These are phyloP conservation scores for Przewalskia tangutica DNA, from an alignment of 257 asterid genomes.

Conservation along the genomic window DNA sequence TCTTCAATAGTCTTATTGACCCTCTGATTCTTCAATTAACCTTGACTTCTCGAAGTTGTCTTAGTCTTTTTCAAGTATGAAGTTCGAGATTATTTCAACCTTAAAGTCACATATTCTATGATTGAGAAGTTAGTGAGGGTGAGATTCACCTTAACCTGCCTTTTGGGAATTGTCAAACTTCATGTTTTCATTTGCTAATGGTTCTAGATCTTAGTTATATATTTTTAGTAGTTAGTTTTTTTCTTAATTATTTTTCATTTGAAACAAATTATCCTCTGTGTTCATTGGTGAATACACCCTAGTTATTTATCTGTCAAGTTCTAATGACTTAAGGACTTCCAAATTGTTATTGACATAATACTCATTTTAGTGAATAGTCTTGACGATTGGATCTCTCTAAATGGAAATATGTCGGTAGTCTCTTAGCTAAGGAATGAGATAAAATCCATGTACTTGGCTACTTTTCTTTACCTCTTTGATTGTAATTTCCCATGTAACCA, in stretches of 20 bases:
- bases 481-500: not conserved
- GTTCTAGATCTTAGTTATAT: not conserved
- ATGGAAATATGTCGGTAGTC: too few species aligned
- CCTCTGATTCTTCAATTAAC: not conserved
- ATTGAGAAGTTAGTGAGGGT: not conserved
- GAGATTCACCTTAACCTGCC: not conserved
- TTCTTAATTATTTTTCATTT: not conserved
- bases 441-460: too few species aligned
- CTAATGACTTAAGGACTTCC: not conserved
- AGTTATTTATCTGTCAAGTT: not conserved
- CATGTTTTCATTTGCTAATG: not conserved
- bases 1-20: not conserved
- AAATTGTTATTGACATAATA: not conserved
- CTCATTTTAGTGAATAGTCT: not conserved
- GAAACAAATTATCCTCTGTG: not conserved
- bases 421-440: too few species aligned
- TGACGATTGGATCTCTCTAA: not conserved
- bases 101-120: not conserved
- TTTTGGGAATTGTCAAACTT: not conserved
- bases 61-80: not conserved
- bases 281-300: not conserved
- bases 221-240: not conserved
- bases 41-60: not conserved
- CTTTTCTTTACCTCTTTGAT: too few species aligned
- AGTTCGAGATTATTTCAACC: not conserved